Conservation (phyloP, 2,329 filamentous ascomycete genomes). For the Pseudocercospora fijiensis region DNA sequence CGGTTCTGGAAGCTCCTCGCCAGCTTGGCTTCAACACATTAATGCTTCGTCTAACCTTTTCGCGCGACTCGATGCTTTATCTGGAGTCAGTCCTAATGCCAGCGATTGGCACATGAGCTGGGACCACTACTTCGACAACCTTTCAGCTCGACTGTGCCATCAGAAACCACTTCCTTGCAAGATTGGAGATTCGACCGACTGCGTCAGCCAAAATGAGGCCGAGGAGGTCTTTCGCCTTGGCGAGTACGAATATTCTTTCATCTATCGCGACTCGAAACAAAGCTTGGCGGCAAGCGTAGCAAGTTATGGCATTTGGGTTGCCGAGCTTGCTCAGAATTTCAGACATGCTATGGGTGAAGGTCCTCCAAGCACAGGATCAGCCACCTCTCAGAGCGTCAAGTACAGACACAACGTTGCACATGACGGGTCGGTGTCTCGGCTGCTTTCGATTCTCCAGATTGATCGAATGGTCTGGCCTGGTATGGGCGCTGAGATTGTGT, state of each 20-base stretch:
- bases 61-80: constrained; percentile 63
- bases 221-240: constrained; percentile 73
- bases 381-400: constrained; percentile 36
- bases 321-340: constrained; percentile 67
- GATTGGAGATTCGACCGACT: constrained; percentile 51
- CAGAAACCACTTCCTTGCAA: constrained; percentile 69
- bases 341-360: constrained; percentile 49
- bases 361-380: constrained; percentile 31
- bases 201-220: constrained; percentile 62
- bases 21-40: constrained; percentile 65
- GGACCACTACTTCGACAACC: constrained; percentile 83
- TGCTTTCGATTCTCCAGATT: constrained; percentile 69
- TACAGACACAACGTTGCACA: constrained; percentile 80
- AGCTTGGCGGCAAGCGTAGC: constrained; percentile 63
- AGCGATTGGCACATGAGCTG: constrained; percentile 67
- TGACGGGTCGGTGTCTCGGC: constrained; percentile 67
- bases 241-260: constrained; percentile 76
- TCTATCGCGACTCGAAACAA: constrained; percentile 66
- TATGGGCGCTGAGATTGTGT: constrained; percentile 76
- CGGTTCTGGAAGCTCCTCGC: constrained; percentile 47
- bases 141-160: constrained; percentile 77
- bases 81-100: constrained; percentile 59
- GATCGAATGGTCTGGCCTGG: constrained; percentile 81
- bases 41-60: constrained; percentile 57
- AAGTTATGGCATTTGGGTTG: constrained; percentile 70